Conservation (phyloP, 768 basidiomycete genomes). For the Sutorius australiensis region DNA sequence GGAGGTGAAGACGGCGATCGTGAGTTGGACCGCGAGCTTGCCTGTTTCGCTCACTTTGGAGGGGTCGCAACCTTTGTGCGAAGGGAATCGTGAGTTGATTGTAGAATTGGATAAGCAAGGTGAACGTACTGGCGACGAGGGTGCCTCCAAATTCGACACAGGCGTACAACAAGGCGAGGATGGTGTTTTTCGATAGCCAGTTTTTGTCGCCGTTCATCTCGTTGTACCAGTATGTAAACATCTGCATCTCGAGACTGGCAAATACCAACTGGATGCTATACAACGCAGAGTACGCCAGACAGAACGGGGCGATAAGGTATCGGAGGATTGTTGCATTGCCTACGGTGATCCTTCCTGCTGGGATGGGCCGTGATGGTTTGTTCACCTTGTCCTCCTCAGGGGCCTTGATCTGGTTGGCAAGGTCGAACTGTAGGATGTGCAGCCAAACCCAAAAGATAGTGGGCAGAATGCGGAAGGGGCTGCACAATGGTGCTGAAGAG, state of each 20-base stretch:
- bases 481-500: slow-evolving; percentile 32
- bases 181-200: slow-evolving; percentile 37
- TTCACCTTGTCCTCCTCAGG: slow-evolving; percentile 43
- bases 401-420: slow-evolving; percentile 43
- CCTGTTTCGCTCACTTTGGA: slow-evolving; percentile 26
- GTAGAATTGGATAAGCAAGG: background rate
- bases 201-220: slow-evolving; percentile 36
- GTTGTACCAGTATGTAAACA: slow-evolving; percentile 37
- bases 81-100: background rate
- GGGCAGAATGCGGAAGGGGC: slow-evolving; percentile 18
- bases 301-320: slow-evolving; percentile 34
- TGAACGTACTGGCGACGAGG: slow-evolving; percentile 33
- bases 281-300: slow-evolving; percentile 32
- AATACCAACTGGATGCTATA: slow-evolving; percentile 32
- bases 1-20: slow-evolving; percentile 38
- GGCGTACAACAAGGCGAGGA: slow-evolving; percentile 38
- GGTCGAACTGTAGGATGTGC: slow-evolving; percentile 42
- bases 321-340: slow-evolving; percentile 34
- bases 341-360: slow-evolving; percentile 40
- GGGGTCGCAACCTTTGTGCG: slow-evolving; percentile 20
- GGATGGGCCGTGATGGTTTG: slow-evolving; percentile 44
- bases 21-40: slow-evolving; percentile 33
- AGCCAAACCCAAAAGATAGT: slow-evolving; percentile 42
- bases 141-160: slow-evolving; percentile 38
- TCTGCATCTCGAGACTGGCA: slow-evolving; percentile 33